Base-by-base conservation (phyloP, 768 basidiomycete species). In the Naematelia encephala region DNA sequence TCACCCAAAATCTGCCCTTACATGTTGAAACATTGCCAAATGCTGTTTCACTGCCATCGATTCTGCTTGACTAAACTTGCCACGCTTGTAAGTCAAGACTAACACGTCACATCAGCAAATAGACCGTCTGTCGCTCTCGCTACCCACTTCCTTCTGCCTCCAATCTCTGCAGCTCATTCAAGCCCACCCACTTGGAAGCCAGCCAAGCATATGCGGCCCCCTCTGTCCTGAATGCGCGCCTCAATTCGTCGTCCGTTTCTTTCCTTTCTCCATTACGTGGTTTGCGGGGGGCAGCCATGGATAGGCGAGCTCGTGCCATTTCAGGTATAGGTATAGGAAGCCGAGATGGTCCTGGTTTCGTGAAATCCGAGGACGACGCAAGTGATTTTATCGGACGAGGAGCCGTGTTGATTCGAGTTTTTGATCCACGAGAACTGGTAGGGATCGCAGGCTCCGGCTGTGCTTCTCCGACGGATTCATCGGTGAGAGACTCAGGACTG, bases 1-100 rank as follows among this genome's bases (percentile, higher is more conserved):
- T 3, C 42, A 12, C 25, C 12, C 21, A 42, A 3, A 13, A 11
- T 11, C 1, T 14, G 57, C 61, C n/a, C n/a, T 46, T 21, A 70
- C 68, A 51, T 59, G 50, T 47, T 62, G 39, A 43, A 68, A 68
- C 16, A 43, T 22, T 2, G 48, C 43, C 8, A 71, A 28, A 3
- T 55, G 30, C n/a, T 45, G 25, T 27, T 56, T 34, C 4, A 71
- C 53, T 14, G 59, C 59, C 12, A 21, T 43, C 42, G 63, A 51
- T 52, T 71, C 69, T 16, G 49, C 57, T 16, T 59, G 45, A 2
- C 54, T 48, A 29, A 63, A 64, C 29, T 62, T 63, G 2, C 69
- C 69, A 44, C 58, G 59, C 46, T 66, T 68, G 54, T 64, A 66
- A 4, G n/a, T 51, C 21, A 71, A 30, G 14, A 68, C 69, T 71